These are phyloP conservation scores for Gossypium lobatum DNA, from an alignment of 441 rosid genomes.

Conservation along the genomic window DNA sequence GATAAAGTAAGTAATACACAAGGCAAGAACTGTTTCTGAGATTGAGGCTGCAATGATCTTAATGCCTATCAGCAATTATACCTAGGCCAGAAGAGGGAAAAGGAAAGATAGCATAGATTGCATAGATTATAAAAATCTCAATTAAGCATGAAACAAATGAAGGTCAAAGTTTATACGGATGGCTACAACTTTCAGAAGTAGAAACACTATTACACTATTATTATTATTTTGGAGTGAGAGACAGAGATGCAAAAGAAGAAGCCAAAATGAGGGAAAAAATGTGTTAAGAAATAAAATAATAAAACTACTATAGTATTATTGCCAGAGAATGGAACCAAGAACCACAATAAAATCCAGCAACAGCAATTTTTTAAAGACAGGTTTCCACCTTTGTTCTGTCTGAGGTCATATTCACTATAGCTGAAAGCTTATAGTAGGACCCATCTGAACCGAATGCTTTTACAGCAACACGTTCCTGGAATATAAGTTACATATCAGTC, in stretches of 20 bases:
- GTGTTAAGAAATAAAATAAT: constrained; percentile 1
- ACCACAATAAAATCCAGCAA: not conserved
- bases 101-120: not conserved
- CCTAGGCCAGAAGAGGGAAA: not conserved
- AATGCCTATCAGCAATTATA: not conserved
- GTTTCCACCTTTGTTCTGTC: constrained; percentile 91
- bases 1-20: not conserved
- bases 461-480: constrained; percentile 92
- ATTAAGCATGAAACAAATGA: constrained; percentile 1
- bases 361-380: not conserved
- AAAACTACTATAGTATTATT: not conserved
- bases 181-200: not conserved
- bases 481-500: constrained; percentile 15
- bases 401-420: constrained; percentile 76
- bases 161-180: not conserved
- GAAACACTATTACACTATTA: not conserved
- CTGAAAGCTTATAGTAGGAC: constrained; percentile 87
- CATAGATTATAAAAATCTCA: not conserved
- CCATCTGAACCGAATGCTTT: constrained; percentile 77
- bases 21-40: constrained; percentile 1
- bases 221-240: not conserved
- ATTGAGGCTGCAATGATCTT: not conserved
- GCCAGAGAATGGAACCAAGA: constrained; percentile 7
- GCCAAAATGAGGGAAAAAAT: not conserved
- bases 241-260: not conserved